phyloP scores from a whole-genome alignment of 805 yeast genomes.

The Hanseniaspora thailandica region DNA sequence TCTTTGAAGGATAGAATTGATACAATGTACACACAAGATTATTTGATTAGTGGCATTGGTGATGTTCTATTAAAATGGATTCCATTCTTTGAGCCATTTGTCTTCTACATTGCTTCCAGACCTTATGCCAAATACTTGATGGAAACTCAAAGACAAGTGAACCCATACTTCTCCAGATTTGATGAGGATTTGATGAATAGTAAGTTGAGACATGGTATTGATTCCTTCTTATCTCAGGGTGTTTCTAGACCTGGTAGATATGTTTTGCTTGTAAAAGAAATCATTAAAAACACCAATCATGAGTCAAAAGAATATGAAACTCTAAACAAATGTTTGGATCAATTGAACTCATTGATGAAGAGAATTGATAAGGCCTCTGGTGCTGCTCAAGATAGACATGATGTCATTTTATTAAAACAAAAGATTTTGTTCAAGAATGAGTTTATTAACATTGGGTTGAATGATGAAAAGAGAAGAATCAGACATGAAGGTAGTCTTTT shows the following conservation, averaged over 20 bases:
- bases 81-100: constrained; percentile 82
- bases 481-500: constrained; percentile 31
- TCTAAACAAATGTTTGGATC: constrained; percentile 59
- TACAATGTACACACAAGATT: constrained; percentile 36
- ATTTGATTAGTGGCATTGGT: constrained; percentile 75
- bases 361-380: constrained; percentile 77
- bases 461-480: constrained; percentile 69
- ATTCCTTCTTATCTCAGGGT: constrained; percentile 88
- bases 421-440: constrained; percentile 74
- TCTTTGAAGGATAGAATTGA: constrained; percentile 80
- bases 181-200: constrained; percentile 79
- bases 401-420: constrained; percentile 75
- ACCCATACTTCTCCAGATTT: constrained; percentile 83
- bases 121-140: constrained; percentile 91
- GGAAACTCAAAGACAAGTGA: constrained; percentile 83
- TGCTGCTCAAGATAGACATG: constrained; percentile 84
- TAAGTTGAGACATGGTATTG: constrained; percentile 47
- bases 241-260: constrained; percentile 93
- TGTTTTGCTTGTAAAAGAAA: constrained; percentile 70
- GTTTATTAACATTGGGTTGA: constrained; percentile 70
- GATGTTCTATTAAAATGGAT: constrained; percentile 77
- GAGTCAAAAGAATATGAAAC: constrained; percentile 42
- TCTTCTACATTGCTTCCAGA: constrained; percentile 86
- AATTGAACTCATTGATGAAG: constrained; percentile 61
- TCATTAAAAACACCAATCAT: constrained; percentile 70